Conservation (phyloP, 495 filamentous ascomycete genomes). For the Astrothelium subdiscretum region DNA sequence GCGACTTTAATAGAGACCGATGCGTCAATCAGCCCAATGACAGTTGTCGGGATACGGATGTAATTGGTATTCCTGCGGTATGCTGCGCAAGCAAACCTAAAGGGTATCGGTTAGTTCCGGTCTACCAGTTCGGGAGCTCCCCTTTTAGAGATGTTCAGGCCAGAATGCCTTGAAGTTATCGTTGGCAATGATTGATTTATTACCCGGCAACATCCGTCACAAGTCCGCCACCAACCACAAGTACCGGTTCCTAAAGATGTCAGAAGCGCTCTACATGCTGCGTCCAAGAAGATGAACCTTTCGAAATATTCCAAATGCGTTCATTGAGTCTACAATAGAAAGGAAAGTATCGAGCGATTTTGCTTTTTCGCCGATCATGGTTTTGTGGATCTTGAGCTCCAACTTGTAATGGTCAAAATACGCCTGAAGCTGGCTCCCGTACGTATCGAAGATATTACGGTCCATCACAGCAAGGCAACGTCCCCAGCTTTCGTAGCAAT, state of each 20-base stretch:
- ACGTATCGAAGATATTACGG: constrained; percentile 46
- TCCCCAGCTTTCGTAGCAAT: constrained; percentile 46
- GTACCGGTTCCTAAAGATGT: constrained; percentile 41
- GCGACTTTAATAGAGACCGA: constrained; percentile 54
- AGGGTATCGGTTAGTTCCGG: constrained; percentile 9
- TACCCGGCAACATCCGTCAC: constrained; percentile 56
- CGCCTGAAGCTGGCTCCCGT: constrained; percentile 43
- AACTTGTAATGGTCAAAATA: constrained; percentile 47
- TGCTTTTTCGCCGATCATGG: constrained; percentile 52
- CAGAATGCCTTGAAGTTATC: constrained; percentile 36
- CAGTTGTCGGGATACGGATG: constrained; percentile 48
- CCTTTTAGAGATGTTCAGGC: constrained; percentile 18
- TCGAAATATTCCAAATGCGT: constrained; percentile 49
- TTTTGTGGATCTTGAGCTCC: constrained; percentile 47
- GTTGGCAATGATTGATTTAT: constrained; percentile 27
- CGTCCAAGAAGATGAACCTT: constrained; percentile 30
- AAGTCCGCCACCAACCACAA: constrained; percentile 54
- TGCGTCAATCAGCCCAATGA: constrained; percentile 57
- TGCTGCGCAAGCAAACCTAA: constrained; percentile 43
- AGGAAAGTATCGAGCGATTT: constrained; percentile 51
- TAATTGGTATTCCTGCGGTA: constrained; percentile 32
- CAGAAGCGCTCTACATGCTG: not conserved
- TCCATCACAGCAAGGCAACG: constrained; percentile 50
- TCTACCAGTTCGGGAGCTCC: not conserved
- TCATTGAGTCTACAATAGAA: constrained; percentile 52